Evolutionary conservation across 257 asterid species (phyloP), one percentile per base, ranked within the genome.

Genomic region (Nicotiana otophora): DNA sequence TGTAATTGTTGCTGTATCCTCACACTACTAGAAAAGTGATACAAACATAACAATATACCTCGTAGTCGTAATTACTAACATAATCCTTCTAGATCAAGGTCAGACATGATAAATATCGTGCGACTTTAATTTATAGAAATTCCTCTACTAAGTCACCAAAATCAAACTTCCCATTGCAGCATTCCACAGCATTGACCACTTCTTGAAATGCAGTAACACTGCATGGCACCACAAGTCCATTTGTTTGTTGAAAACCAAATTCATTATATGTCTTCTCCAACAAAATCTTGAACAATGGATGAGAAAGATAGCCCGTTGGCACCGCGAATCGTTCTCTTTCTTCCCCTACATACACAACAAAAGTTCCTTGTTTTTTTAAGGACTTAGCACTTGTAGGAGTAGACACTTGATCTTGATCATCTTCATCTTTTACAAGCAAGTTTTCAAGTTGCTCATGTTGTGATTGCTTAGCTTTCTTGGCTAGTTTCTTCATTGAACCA

Each of bases 231-330:
- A 90, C 92, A 0, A 95, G 89, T 0, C 97, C 95, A 60, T 82
- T 84, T 16, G 86, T 85, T 14, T 92, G 95, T 31, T 78, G 83
- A 62, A 92, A 92, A 9, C 97, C 98, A 55, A 83, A 94, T 86
- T 94, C 96, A 16, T 92, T 77, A 30, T 86, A 90, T 17, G 98
- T 94, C 89, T 93, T 95, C 84, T 95, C 97, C 23, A 95, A 57
- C 85, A 95, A 36, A 77, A 95, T 95, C 88, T 87, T 92, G 93
- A 95, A 89, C 69, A 95, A 67, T 30, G 99, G 99, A 88, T 95
- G 99, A 1, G 95, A 89, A 3, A 95, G 95, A 39, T 95, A 90
- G n/a, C 89, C 83, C 1, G 94, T 93, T 1, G 97, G 98, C 10
- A 92, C 90, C 30, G 85, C 90, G 78, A 93, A 93, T 28, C 95